Percentiles rank a stretch among this genome's conserved stretches.
These are phyloP conservation scores for Vigna mungo DNA, from an alignment of 306 rosid species.

Conservation along the genomic window DNA sequence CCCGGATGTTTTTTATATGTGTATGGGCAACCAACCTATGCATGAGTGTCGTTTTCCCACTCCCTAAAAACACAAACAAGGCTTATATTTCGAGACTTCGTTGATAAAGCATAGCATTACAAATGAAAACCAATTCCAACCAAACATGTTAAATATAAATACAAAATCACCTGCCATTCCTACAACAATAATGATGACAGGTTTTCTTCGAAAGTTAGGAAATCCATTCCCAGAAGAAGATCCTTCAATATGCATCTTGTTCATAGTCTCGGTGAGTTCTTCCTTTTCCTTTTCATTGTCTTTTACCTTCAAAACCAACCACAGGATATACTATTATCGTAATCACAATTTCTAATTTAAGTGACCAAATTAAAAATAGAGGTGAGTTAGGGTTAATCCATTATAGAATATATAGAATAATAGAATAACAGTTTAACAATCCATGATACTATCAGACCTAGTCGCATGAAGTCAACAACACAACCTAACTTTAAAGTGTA, in stretches of 20 bases:
- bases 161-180: slow-evolving; percentile 85
- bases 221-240: slow-evolving; percentile 61
- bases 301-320: slow-evolving; percentile 51
- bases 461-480: slow-evolving; percentile 14
- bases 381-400: slow-evolving; percentile 28
- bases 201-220: slow-evolving; percentile 70
- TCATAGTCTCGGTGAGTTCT: slow-evolving; percentile 64
- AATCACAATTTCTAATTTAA: slow-evolving; percentile 5
- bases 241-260: slow-evolving; percentile 72
- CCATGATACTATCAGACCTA: background rate
- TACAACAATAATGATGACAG: slow-evolving; percentile 81
- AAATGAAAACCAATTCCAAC: background rate
- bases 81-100: slow-evolving; percentile 6
- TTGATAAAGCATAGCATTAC: slow-evolving; percentile 15
- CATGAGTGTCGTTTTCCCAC: slow-evolving; percentile 88
- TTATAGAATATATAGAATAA: background rate
- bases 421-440: background rate
- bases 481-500: background rate
- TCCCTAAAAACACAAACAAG: slow-evolving; percentile 61
- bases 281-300: slow-evolving; percentile 63
- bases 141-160: background rate
- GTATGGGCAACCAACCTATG: slow-evolving; percentile 82
- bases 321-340: slow-evolving; percentile 20
- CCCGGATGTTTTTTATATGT: slow-evolving; percentile 60
- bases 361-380: background rate